Evolutionary conservation across 768 basidiomycete species (phyloP).

Genomic region (Tulasnella sp.): DNA sequence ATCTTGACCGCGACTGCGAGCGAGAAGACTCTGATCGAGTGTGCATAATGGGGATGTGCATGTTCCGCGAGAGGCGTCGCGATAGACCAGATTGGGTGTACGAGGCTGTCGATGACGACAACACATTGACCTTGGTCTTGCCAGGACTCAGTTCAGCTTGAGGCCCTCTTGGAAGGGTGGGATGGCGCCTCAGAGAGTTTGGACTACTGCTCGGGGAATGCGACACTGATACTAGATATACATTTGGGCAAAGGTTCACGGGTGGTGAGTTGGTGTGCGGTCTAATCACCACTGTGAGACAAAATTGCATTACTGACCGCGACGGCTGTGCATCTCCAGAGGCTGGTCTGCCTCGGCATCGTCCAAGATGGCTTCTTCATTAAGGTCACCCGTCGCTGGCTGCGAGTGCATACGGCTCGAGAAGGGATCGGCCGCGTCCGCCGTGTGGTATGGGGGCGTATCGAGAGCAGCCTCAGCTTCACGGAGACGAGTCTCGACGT

Average conservation of each 20-base stretch:
- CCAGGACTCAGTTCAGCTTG: conserved; percentile 38
- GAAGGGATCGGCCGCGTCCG: conserved; percentile 13
- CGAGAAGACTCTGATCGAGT: conserved; percentile 73
- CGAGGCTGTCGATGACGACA: conserved; percentile 35
- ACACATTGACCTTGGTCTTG: conserved; percentile 27
- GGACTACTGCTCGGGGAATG: conserved; percentile 29
- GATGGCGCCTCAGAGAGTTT: conserved; percentile 47
- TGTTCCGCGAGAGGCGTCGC: conserved; percentile 65
- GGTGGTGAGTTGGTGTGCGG: conserved; percentile 20
- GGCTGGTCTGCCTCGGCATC: conserved; percentile 46
- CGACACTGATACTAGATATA: conserved; percentile 66
- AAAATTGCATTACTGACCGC: conserved; percentile 12
- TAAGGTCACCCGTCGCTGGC: conserved; percentile 27
- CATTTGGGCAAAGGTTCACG: conserved; percentile 32
- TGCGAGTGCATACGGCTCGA: conserved; percentile 1
- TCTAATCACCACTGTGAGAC: neutral
- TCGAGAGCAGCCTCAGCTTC: conserved; percentile 48
- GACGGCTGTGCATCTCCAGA: conserved; percentile 9
- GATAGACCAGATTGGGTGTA: conserved; percentile 42
- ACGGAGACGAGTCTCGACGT: conserved; percentile 83
- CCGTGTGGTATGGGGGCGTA: conserved; percentile 18
- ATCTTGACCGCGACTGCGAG: conserved; percentile 89
- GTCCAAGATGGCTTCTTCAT: conserved; percentile 57
- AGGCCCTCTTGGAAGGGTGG: conserved; percentile 8
- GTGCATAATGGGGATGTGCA: conserved; percentile 24